Base-by-base conservation (phyloP, 192 early-diverging fungal genomes). In the Kickxella alabastrina region DNA sequence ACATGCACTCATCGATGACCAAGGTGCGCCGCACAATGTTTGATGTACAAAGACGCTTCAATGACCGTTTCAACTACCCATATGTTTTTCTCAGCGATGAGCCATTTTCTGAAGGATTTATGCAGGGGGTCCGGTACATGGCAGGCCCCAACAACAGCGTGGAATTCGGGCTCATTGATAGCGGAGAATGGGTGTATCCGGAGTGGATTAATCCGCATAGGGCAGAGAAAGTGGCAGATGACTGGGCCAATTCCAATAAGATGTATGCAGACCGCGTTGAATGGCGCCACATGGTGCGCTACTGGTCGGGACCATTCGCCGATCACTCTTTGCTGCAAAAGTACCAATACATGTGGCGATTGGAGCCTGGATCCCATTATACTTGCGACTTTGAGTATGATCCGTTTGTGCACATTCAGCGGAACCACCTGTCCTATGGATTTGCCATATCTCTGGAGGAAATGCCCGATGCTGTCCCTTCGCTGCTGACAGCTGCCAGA, bases 31-130 rank as follows among this genome's bases (percentile, higher is more conserved):
- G 65, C 21, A 76, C 83, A 3, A 68, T 89, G 38, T 59, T 57
- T 37, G 71, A 83, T n/a, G 47, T 87, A 3, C 75, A 88, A 42
- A 44, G 72, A 24, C 69, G 77, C 21, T 87, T 88, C 57, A 88
- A 88, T 59, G 50, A 62, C 19, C 64, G 80, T n/a, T 84, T 75
- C 63, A 24, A 67, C 18, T 88, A 89, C 57, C 86, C 84, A 2
- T 87, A 85, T 65, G 82, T 89, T 24, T 84, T 88, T 62, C 60
- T 89, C 26, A 85, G 87, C 68, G 80, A 89, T 18, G 63, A 63
- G n/a, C 78, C 68, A 0, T 85, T 88, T 46, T 59, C 82, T 4
- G 65, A 70, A 10, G 60, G 67, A 28, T 89, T 89, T 54, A 59
- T 77, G 24, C 28, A 29, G 10, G 51, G 52, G 0, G 62, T 80